A percentile compares a stretch with the other conserved stretches of the same genome.
These are phyloP conservation scores for Malus orientalis DNA, from an alignment of 306 rosid genomes.

Conservation along the genomic window DNA sequence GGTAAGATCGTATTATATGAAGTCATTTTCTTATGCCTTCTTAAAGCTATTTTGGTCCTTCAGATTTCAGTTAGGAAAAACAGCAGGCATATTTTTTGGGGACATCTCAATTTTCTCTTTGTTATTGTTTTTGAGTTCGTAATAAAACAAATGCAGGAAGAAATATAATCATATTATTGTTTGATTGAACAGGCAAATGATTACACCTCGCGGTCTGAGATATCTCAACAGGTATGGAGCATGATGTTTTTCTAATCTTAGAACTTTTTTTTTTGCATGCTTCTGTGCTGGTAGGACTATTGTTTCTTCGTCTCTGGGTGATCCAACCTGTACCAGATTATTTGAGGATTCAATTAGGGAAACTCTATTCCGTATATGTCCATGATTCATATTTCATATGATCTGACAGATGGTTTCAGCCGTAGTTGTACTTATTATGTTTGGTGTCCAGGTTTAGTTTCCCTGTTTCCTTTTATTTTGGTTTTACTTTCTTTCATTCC, in stretches of 20 bases:
- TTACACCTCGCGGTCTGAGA: conserved; percentile 74
- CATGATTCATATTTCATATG: neutral
- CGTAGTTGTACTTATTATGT: neutral
- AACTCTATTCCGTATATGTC: neutral
- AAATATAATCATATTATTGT: conserved; percentile 13
- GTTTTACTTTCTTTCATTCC: neutral
- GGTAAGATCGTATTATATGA: conserved; percentile 38
- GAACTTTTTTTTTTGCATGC: neutral
- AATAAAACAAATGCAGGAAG: neutral
- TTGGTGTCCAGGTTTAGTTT: neutral
- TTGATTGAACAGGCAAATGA: conserved; percentile 46
- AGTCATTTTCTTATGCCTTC: neutral
- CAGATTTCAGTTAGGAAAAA: neutral
- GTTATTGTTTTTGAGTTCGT: neutral
- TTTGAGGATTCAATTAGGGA: neutral
- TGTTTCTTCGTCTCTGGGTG: neutral
- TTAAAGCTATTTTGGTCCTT: neutral
- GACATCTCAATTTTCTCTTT: neutral
- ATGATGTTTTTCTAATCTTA: neutral
- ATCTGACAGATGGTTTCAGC: neutral
- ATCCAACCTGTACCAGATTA: neutral
- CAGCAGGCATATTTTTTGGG: neutral
- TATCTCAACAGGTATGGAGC: conserved; percentile 73
- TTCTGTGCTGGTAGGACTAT: neutral
- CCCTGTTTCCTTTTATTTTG: neutral